A percentile compares a stretch with the other conserved stretches of the same genome.
Evolutionary conservation across 78 protist genomes (phyloP).

Genomic region (Dictyostelium brefeldianum): DNA sequence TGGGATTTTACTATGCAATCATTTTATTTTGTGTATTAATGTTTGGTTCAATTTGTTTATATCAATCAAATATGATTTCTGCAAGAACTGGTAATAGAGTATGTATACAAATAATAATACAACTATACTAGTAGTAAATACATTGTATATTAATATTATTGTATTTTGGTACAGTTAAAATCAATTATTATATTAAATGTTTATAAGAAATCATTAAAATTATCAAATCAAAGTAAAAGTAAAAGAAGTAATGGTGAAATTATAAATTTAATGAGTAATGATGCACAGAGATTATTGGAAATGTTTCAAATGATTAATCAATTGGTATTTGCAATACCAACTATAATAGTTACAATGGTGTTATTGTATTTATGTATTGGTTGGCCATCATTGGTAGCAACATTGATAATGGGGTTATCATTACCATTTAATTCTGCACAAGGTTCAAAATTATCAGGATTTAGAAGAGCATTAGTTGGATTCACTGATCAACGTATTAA

Average conservation of each 20-base stretch:
- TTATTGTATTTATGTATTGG: conserved; percentile 31
- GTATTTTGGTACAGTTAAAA: conserved; percentile 53
- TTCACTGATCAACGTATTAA: conserved; percentile 79
- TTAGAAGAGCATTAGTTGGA: conserved; percentile 25
- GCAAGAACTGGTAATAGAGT: conserved; percentile 62
- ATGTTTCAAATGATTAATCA: conserved; percentile 80
- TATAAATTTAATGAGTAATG: conserved; percentile 89
- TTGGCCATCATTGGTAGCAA: conserved; percentile 51
- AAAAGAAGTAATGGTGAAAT: conserved; percentile 86
- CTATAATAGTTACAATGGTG: conserved; percentile 71
- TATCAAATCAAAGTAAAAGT: conserved; percentile 19
- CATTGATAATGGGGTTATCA: conserved; percentile 26
- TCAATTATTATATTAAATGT: conserved; percentile 32
- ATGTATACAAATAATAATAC: not conserved
- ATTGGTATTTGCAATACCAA: conserved; percentile 77
- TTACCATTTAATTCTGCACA: conserved; percentile 47
- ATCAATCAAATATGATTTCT: conserved; percentile 54
- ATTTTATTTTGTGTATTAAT: conserved; percentile 1
- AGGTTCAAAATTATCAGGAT: conserved; percentile 1
- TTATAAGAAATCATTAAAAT: conserved; percentile 46
- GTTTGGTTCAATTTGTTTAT: conserved; percentile 44
- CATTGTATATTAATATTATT: too few species aligned
- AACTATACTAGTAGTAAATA: too few species aligned
- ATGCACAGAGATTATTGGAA: conserved; percentile 86
- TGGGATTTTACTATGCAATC: conserved; percentile 44